phyloP scores from a whole-genome alignment of 345 rosid species.

The Ricinus communis region DNA sequence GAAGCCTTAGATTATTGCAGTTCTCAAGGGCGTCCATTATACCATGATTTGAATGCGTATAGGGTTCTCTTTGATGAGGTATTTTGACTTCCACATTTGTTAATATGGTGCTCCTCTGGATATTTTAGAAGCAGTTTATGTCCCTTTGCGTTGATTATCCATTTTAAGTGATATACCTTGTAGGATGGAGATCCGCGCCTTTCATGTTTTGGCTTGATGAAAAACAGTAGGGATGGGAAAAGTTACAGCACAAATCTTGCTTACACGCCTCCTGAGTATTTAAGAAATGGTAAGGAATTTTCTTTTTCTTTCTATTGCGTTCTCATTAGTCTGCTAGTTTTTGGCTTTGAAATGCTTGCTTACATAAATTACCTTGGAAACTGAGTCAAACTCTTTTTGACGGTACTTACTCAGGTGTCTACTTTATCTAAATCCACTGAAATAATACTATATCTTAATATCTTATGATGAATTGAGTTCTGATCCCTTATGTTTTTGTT shows the following conservation, averaged over 20 bases:
- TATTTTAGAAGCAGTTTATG: constrained; percentile 2
- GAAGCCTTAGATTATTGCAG: constrained; percentile 93
- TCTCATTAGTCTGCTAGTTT: not conserved
- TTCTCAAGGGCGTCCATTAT: constrained; percentile 71
- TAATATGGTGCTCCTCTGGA: not conserved
- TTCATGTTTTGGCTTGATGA: constrained; percentile 97
- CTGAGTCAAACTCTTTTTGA: constrained; percentile 1
- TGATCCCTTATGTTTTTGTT: not conserved
- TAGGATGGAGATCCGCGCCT: constrained; percentile 98
- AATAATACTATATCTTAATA: not conserved
- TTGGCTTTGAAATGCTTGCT: constrained; percentile 4
- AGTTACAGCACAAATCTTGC: constrained; percentile 95
- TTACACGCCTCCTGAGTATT: constrained; percentile 94
- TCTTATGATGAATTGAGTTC: not conserved
- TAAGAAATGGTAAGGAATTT: constrained; percentile 61
- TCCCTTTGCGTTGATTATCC: constrained; percentile 1
- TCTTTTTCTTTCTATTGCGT: not conserved
- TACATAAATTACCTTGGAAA: constrained; percentile 4
- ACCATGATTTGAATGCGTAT: constrained; percentile 95
- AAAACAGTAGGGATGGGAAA: constrained; percentile 90
- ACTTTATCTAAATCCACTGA: not conserved
- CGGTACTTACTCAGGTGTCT: not conserved
- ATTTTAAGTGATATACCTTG: constrained; percentile 25
- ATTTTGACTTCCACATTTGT: constrained; percentile 7
- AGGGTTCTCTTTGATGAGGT: constrained; percentile 99